Evolutionary conservation across 2,329 filamentous ascomycete genomes (phyloP).

Genomic region (Sporothrix protearum): DNA sequence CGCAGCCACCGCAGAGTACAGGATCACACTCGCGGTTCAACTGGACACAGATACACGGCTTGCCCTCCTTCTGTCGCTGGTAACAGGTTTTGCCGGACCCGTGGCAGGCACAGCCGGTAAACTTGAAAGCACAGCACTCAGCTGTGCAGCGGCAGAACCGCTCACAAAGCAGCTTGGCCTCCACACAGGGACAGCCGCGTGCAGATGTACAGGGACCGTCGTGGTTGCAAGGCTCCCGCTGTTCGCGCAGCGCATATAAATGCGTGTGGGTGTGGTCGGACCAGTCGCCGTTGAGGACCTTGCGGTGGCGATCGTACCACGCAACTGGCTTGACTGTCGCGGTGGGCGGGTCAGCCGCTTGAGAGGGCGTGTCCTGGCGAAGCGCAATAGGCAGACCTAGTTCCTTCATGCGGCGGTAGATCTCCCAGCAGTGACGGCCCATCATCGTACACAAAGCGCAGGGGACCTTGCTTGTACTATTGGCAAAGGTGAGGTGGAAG

Average conservation of each 20-base stretch:
- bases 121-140: constrained; percentile 58
- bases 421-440: constrained; percentile 52
- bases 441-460: constrained; percentile 51
- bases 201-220: constrained; percentile 60
- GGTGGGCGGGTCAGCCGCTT: constrained; percentile 33
- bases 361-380: constrained; percentile 29
- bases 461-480: constrained; percentile 44
- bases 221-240: constrained; percentile 65
- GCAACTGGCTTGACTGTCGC: constrained; percentile 43
- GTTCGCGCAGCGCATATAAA: constrained; percentile 53
- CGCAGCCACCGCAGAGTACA: constrained; percentile 68
- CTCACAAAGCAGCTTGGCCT: constrained; percentile 63
- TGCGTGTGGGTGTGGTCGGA: constrained; percentile 53
- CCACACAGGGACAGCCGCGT: constrained; percentile 60
- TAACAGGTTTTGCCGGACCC: constrained; percentile 55
- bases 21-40: constrained; percentile 79
- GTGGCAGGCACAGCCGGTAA: constrained; percentile 64
- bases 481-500: constrained; percentile 44
- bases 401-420: constrained; percentile 44
- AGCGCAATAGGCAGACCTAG: constrained; percentile 38
- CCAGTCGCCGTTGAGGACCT: constrained; percentile 53
- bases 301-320: constrained; percentile 57
- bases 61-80: constrained; percentile 52
- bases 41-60: constrained; percentile 65
- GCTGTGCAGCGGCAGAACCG: constrained; percentile 65